These are phyloP conservation scores for Metschnikowia aberdeeniae DNA, from an alignment of 805 yeast genomes.

Conservation along the genomic window DNA sequence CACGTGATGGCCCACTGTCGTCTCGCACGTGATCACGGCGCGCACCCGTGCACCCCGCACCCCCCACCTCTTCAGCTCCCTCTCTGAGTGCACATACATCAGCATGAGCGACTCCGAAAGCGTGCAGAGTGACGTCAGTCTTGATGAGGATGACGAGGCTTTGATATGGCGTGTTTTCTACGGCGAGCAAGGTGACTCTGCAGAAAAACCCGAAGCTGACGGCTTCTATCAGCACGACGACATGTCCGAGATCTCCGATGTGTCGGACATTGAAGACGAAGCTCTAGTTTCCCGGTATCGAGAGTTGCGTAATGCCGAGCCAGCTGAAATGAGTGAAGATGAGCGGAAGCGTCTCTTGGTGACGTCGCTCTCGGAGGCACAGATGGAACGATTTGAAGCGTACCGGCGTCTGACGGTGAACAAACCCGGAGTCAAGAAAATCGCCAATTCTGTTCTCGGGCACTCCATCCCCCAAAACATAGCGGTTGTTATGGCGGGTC, in stretches of 20 bases:
- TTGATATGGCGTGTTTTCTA: conserved; percentile 42
- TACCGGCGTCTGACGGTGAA: conserved; percentile 65
- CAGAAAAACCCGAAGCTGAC: conserved; percentile 12
- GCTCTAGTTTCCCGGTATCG: conserved; percentile 30
- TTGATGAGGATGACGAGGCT: conserved; percentile 45
- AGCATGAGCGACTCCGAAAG: conserved; percentile 18
- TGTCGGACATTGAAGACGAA: conserved; percentile 34
- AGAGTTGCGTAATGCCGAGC: conserved; percentile 30
- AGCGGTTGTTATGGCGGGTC: conserved; percentile 77
- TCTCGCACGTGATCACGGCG: too few relatives aligned
- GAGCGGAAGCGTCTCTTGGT: conserved; percentile 61
- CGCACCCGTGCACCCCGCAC: too few relatives aligned
- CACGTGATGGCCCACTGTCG: too few relatives aligned
- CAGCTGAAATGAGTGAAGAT: conserved; percentile 37
- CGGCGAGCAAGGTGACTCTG: conserved; percentile 17
- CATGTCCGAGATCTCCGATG: conserved; percentile 22
- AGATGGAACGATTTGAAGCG: conserved; percentile 82
- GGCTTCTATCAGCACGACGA: conserved; percentile 18
- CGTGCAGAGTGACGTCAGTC: conserved; percentile 33
- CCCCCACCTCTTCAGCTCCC: too few relatives aligned
- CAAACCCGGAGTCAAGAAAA: conserved; percentile 71
- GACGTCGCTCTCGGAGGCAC: conserved; percentile 72
- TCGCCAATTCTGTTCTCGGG: conserved; percentile 73
- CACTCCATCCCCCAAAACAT: conserved; percentile 78
- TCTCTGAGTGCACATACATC: background rate